phyloP scores from a whole-genome alignment of 257 asterid species.

The Rhazya stricta region DNA sequence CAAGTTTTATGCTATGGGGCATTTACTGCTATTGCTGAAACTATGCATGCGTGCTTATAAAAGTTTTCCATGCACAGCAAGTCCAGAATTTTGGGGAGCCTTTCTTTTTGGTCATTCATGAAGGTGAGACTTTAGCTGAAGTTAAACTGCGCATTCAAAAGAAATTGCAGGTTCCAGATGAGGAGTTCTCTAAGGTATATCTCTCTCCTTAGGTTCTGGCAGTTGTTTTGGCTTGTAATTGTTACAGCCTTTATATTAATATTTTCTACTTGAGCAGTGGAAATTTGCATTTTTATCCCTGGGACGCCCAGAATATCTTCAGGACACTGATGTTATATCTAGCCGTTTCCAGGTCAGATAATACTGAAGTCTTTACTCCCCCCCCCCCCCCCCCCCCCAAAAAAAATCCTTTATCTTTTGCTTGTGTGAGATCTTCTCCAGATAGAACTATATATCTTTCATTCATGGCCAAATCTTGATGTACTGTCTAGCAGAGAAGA shows the following conservation, averaged over 20 bases:
- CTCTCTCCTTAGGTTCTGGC: neutral
- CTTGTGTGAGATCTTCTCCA: neutral
- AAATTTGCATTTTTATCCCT: constrained; percentile 82
- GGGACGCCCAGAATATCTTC: constrained; percentile 96
- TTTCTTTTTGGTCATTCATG: constrained; percentile 80
- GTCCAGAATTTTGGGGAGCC: constrained; percentile 96
- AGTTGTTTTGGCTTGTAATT: neutral
- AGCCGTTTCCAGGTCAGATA: constrained; percentile 73
- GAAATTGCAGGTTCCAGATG: constrained; percentile 83
- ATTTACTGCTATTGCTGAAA: neutral
- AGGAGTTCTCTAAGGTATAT: constrained; percentile 79
- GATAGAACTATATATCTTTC: neutral
- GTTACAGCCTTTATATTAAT: constrained; percentile 8
- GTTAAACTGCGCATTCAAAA: constrained; percentile 79
- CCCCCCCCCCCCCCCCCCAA: too few relatives aligned
- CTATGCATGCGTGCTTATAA: constrained; percentile 5
- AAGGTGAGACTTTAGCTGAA: constrained; percentile 81
- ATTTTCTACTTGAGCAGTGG: constrained; percentile 49
- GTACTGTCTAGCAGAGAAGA: constrained; percentile 44
- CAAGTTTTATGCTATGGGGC: neutral
- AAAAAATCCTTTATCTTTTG: too few relatives aligned
- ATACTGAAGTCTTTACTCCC: neutral
- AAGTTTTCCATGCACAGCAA: constrained; percentile 45
- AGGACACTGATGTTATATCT: constrained; percentile 73
- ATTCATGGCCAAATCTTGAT: neutral